Conservation (phyloP, 768 basidiomycete species). For the Psilocybe tampanensis region DNA sequence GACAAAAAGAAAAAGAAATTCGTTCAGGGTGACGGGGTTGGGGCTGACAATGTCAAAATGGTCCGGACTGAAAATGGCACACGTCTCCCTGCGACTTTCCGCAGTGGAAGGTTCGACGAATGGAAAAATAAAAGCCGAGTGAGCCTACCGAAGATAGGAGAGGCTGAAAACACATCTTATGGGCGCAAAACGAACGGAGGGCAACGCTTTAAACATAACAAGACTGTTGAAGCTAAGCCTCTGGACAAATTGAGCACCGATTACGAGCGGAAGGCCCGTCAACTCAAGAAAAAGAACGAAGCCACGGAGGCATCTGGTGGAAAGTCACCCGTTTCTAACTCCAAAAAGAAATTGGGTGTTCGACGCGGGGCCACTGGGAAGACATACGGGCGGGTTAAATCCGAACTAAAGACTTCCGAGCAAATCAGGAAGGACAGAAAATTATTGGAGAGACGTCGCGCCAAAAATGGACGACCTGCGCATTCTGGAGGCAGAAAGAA, state of each 20-base stretch:
- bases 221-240: constrained; percentile 65
- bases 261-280: constrained; percentile 75
- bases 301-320: constrained; percentile 24
- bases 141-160: constrained; percentile 82
- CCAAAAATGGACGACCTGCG: constrained; percentile 81
- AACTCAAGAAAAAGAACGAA: constrained; percentile 58
- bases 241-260: constrained; percentile 71
- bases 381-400: constrained; percentile 65
- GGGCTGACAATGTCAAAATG: constrained; percentile 92
- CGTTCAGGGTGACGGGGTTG: constrained; percentile 79
- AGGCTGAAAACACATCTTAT: constrained; percentile 58
- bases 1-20: constrained; percentile 97
- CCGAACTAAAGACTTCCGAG: constrained; percentile 83
- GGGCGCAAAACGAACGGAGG: constrained; percentile 40
- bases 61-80: constrained; percentile 92
- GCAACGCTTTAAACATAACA: constrained; percentile 75
- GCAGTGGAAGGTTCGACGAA: constrained; percentile 92
- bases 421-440: constrained; percentile 84
- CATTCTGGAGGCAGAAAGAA: constrained; percentile 37
- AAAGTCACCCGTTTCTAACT: neutral
- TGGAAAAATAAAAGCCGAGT: constrained; percentile 84
- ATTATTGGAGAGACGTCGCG: constrained; percentile 61
- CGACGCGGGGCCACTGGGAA: constrained; percentile 55
- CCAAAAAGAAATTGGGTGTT: constrained; percentile 40
- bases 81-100: constrained; percentile 88